Evolutionary conservation across 306 rosid genomes (phyloP).

Genomic region (Fragaria iinumae): DNA sequence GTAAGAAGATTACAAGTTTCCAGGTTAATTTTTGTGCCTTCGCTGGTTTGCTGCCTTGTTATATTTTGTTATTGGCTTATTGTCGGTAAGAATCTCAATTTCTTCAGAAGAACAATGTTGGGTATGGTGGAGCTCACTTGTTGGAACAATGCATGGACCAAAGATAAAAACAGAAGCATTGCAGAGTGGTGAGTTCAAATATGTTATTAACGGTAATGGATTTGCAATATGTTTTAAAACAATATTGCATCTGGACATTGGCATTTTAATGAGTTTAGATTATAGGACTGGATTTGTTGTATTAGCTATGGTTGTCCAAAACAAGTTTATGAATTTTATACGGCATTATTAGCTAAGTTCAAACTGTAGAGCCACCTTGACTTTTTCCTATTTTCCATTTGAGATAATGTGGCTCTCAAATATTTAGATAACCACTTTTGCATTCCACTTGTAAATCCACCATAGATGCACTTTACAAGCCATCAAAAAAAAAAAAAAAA

Average conservation of each 20-base stretch:
- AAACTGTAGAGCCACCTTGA: not conserved
- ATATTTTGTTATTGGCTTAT: not conserved
- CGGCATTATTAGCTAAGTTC: not conserved
- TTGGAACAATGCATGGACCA: constrained; percentile 4
- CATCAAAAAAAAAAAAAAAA: not conserved
- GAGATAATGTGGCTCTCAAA: not conserved
- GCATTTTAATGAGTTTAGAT: not conserved
- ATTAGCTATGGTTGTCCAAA: not conserved
- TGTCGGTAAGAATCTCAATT: not conserved
- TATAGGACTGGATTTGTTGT: not conserved
- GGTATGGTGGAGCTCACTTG: not conserved
- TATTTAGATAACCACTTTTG: not conserved
- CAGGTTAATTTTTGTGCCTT: not conserved
- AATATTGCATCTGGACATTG: constrained; percentile 1
- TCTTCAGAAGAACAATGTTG: not conserved
- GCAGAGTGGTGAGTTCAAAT: not conserved
- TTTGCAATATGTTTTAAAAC: not conserved
- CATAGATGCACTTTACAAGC: constrained; percentile 1
- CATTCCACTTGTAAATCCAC: not conserved
- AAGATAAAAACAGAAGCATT: not conserved
- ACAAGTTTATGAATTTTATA: not conserved
- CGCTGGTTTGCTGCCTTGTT: not conserved
- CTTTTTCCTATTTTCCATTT: not conserved
- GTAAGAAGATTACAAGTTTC: not conserved
- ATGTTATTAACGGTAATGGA: not conserved